Percentiles rank a stretch among this genome's conserved stretches.
phyloP scores from a whole-genome alignment of 2,329 filamentous ascomycete species.

The Fusarium veterinarium region DNA sequence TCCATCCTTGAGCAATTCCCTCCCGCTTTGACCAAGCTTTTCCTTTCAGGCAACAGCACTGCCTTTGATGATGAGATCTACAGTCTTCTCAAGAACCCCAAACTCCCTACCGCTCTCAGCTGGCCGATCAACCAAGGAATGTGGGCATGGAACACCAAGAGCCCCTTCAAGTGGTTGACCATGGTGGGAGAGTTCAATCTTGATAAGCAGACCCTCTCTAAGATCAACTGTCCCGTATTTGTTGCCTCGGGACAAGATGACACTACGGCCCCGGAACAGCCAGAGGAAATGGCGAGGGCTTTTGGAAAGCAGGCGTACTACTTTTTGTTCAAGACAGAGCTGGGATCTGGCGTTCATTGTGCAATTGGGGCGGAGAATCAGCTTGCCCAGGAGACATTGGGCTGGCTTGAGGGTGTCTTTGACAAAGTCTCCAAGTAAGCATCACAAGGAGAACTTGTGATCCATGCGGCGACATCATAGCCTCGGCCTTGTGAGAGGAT shows the following conservation, averaged over 20 bases:
- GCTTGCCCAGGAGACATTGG: neutral
- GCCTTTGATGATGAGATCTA: neutral
- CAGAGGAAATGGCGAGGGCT: neutral
- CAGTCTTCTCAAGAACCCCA: neutral
- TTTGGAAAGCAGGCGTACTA: neutral
- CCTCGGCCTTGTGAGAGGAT: accelerated
- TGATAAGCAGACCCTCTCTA: conserved; percentile 20
- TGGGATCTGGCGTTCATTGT: conserved; percentile 1
- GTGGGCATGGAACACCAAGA: conserved; percentile 7
- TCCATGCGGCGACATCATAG: neutral
- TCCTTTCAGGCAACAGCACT: neutral
- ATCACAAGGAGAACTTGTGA: accelerated
- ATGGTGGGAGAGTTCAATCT: conserved; percentile 8
- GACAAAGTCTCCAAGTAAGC: neutral
- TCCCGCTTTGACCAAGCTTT: neutral
- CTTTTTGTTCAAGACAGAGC: neutral
- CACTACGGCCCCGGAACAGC: neutral
- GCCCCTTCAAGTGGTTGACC: neutral
- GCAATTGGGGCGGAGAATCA: neutral
- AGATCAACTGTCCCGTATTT: conserved; percentile 9
- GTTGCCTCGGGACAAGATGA: neutral
- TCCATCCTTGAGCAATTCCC: neutral
- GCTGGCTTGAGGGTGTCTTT: neutral
- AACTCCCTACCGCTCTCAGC: neutral
- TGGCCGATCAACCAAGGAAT: neutral